Percentiles rank a stretch among this genome's conserved stretches.
Evolutionary conservation across 2,329 filamentous ascomycete species (phyloP).

Genomic region (Pyricularia sp.): DNA sequence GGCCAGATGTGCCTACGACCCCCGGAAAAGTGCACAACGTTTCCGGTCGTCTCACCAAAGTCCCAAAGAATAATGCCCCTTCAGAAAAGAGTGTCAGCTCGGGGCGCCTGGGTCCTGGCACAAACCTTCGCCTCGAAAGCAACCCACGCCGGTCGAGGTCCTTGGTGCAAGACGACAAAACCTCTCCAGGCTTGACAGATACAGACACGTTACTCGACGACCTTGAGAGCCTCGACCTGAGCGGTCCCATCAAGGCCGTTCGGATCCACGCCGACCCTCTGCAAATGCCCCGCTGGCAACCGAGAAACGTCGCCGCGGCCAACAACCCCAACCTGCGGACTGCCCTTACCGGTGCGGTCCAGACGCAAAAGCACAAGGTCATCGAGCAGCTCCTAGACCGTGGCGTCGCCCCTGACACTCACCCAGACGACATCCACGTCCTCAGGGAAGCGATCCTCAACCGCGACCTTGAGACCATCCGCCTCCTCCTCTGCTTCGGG

Average conservation of each 20-base stretch:
- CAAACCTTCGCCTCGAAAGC: background rate
- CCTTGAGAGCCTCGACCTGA: constrained; percentile 25
- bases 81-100: background rate
- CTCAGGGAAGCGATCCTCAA: constrained; percentile 39
- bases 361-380: constrained; percentile 41
- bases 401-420: constrained; percentile 38
- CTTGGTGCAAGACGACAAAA: constrained; percentile 14
- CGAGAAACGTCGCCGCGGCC: constrained; percentile 28
- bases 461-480: constrained; percentile 38
- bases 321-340: constrained; percentile 30
- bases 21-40: background rate
- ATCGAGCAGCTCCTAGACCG: constrained; percentile 45
- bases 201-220: constrained; percentile 22
- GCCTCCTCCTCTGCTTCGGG: constrained; percentile 42
- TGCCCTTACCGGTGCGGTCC: constrained; percentile 39
- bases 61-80: constrained; percentile 12
- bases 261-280: constrained; percentile 36
- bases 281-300: constrained; percentile 37
- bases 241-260: constrained; percentile 27
- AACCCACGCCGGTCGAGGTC: background rate
- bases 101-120: background rate
- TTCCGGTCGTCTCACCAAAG: constrained; percentile 12
- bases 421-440: constrained; percentile 26
- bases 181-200: constrained; percentile 16
- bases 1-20: background rate